phyloP scores from a whole-genome alignment of 306 rosid species.

The Trifolium fragiferum region DNA sequence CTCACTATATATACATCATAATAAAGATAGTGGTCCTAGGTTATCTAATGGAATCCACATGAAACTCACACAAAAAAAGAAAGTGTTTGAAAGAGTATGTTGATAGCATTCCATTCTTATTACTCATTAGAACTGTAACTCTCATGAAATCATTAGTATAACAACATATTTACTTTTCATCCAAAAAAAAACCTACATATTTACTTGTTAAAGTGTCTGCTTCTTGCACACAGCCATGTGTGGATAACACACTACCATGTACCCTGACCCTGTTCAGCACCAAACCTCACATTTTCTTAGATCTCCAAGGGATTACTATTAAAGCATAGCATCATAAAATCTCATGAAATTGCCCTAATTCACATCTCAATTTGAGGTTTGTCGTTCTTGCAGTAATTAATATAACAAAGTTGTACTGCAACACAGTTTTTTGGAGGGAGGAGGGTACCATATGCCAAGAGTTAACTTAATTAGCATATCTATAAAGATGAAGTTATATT shows the following conservation, averaged over 20 bases:
- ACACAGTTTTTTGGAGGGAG: conserved; percentile 5
- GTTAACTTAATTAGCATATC: neutral
- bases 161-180: neutral
- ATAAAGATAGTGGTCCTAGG: neutral
- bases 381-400: conserved; percentile 1
- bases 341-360: neutral
- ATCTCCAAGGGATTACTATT: neutral
- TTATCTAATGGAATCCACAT: conserved; percentile 2
- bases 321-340: neutral
- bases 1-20: neutral
- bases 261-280: neutral
- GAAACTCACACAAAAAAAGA: conserved; percentile 2
- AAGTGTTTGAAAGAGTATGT: neutral
- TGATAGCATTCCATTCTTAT: neutral
- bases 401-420: conserved; percentile 7
- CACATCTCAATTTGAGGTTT: conserved; percentile 1
- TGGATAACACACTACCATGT: neutral
- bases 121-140: neutral
- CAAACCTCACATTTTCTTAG: conserved; percentile 1
- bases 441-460: neutral
- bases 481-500: neutral
- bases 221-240: neutral
- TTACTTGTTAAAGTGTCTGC: conserved; percentile 5
- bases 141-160: conserved; percentile 20
- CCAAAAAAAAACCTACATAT: no score